phyloP scores from a whole-genome alignment of 2,329 filamentous ascomycete genomes.

The Fusarium sp. region DNA sequence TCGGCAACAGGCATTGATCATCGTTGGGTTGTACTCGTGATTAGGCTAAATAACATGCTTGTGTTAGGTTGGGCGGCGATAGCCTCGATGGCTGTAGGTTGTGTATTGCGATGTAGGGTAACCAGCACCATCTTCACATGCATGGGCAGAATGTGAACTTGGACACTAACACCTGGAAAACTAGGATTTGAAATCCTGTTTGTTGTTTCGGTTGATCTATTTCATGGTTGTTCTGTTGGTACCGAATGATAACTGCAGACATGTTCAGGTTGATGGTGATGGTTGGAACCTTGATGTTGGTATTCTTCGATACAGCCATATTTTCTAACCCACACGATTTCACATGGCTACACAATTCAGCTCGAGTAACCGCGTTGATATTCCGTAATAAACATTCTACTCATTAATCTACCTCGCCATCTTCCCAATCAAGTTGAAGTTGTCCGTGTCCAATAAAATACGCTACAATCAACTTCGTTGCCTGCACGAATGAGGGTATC shows the following conservation, averaged over 20 bases:
- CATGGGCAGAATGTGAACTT: no score
- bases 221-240: no score
- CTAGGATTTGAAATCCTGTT: no score
- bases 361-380: background rate
- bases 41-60: slow-evolving; percentile 17
- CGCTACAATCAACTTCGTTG: slow-evolving; percentile 40
- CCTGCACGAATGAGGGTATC: slow-evolving; percentile 50
- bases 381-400: background rate
- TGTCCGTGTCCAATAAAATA: slow-evolving; percentile 27
- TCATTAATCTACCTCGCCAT: slow-evolving; percentile 18
- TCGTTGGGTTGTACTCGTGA: slow-evolving; percentile 13
- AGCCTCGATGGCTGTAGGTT: background rate
- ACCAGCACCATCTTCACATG: background rate
- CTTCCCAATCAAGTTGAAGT: slow-evolving; percentile 2
- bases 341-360: no score
- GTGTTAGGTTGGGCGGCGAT: slow-evolving; percentile 7
- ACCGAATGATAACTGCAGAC: no score
- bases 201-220: no score
- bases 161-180: no score
- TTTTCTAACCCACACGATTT: no score
- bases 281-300: no score
- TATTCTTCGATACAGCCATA: no score
- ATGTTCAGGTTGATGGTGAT: no score
- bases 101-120: slow-evolving; percentile 20
- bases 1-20: slow-evolving; percentile 33